Percentiles rank a stretch among this genome's conserved stretches.
Conservation (phyloP, 345 rosid genomes). For the Eucalyptus camaldulensis region DNA sequence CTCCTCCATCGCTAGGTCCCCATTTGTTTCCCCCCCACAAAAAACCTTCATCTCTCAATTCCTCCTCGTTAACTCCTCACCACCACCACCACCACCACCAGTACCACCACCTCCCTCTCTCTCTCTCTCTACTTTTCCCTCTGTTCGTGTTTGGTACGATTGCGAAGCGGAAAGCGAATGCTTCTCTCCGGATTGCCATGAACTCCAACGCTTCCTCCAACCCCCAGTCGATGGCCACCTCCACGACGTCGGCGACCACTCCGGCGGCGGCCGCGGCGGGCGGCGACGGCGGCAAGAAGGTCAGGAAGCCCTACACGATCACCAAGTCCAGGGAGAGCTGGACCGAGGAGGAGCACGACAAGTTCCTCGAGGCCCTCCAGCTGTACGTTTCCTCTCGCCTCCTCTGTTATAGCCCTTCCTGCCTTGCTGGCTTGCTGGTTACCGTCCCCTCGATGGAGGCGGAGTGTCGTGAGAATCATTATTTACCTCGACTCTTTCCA, state of each 20-base stretch:
- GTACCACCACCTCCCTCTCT: neutral
- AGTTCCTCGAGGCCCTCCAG: slow-evolving; percentile 97
- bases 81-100: neutral
- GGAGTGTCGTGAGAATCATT: neutral
- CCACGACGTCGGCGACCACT: slow-evolving; percentile 14
- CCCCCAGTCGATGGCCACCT: slow-evolving; percentile 21
- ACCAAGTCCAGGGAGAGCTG: slow-evolving; percentile 98
- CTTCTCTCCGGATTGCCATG: neutral
- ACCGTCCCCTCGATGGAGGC: neutral
- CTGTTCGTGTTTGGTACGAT: neutral
- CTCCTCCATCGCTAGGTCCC: neutral
- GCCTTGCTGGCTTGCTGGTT: neutral
- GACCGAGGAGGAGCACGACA: slow-evolving; percentile 98
- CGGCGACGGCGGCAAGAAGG: slow-evolving; percentile 51
- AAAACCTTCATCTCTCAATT: neutral
- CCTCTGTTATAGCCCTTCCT: neutral
- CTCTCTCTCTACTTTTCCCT: neutral
- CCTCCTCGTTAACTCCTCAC: neutral
- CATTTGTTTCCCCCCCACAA: neutral
- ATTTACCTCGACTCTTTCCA: neutral
- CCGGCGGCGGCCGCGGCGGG: neutral
- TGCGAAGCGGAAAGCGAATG: neutral
- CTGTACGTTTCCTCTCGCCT: slow-evolving; percentile 20
- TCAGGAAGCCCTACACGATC: slow-evolving; percentile 94
- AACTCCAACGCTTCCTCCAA: slow-evolving; percentile 26